A percentile compares a stretch with the other conserved stretches of the same genome.
phyloP scores from a whole-genome alignment of 1,284 basidiomycete genomes.

The Ceratobasidium sp. region DNA sequence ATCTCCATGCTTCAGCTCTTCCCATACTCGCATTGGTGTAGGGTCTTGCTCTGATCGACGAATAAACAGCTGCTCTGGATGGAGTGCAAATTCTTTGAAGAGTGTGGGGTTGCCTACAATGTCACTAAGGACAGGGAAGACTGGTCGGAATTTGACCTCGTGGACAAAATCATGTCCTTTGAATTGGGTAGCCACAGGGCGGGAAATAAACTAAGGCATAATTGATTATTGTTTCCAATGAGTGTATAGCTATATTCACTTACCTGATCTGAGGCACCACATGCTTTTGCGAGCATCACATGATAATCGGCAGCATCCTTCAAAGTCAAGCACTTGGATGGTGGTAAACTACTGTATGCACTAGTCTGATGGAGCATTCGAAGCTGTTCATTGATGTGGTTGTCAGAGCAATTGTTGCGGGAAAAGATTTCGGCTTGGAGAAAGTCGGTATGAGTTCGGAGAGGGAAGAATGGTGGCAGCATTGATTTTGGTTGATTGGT shows the following conservation, averaged over 20 bases:
- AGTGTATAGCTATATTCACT: not conserved
- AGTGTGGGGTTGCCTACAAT: not conserved
- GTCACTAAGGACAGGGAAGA: not conserved
- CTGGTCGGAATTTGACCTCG: not conserved
- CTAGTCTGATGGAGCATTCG: not conserved
- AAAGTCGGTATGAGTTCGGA: not conserved
- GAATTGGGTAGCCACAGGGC: not conserved
- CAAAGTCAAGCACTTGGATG: not conserved
- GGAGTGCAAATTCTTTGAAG: not conserved
- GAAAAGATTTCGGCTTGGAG: not conserved
- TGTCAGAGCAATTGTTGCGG: not conserved
- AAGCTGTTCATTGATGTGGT: not conserved
- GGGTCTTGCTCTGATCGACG: not conserved
- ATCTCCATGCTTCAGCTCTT: conserved; percentile 1
- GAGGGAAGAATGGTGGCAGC: not conserved
- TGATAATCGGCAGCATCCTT: conserved; percentile 1
- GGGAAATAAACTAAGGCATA: not conserved
- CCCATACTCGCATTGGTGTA: not conserved
- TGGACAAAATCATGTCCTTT: not conserved
- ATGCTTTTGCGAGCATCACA: not conserved
- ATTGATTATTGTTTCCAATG: not conserved
- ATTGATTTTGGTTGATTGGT: not conserved
- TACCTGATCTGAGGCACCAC: not conserved
- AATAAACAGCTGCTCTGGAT: not conserved
- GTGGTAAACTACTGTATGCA: not conserved